phyloP scores from a whole-genome alignment of 441 rosid species.

The Brassica hybrid region DNA sequence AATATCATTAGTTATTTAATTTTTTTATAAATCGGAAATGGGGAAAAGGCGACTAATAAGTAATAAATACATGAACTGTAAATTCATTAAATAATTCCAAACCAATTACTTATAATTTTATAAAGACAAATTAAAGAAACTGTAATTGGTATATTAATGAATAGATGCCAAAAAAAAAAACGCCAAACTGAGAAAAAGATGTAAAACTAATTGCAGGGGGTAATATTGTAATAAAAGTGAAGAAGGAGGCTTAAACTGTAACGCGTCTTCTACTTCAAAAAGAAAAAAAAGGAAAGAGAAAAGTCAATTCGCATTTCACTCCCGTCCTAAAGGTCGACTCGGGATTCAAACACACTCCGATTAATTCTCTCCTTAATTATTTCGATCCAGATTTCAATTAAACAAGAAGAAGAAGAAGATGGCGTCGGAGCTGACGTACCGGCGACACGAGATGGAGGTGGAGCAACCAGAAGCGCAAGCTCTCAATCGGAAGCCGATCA shows the following conservation, averaged over 20 bases:
- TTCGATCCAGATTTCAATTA: slow-evolving; percentile 11
- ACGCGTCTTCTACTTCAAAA: slow-evolving; percentile 5
- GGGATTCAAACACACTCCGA: slow-evolving; percentile 17
- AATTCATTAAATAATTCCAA: background rate
- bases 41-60: no score
- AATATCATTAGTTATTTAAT: no score
- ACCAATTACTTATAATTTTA: no score
- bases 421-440: slow-evolving; percentile 82
- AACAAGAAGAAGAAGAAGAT: slow-evolving; percentile 33
- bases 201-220: slow-evolving; percentile 2
- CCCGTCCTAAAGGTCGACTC: slow-evolving; percentile 24
- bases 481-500: slow-evolving; percentile 73
- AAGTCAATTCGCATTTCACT: slow-evolving; percentile 20
- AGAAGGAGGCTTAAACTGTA: background rate
- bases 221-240: background rate
- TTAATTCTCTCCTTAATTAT: background rate
- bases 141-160: background rate
- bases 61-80: no score
- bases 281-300: background rate
- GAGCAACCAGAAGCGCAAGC: slow-evolving; percentile 51
- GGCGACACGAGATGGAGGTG: slow-evolving; percentile 74
- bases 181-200: background rate
- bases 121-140: background rate
- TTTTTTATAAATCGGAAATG: no score
- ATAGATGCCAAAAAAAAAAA: background rate